These are phyloP conservation scores for Cenococcum geophilum DNA, from an alignment of 495 filamentous ascomycete genomes.

Conservation along the genomic window DNA sequence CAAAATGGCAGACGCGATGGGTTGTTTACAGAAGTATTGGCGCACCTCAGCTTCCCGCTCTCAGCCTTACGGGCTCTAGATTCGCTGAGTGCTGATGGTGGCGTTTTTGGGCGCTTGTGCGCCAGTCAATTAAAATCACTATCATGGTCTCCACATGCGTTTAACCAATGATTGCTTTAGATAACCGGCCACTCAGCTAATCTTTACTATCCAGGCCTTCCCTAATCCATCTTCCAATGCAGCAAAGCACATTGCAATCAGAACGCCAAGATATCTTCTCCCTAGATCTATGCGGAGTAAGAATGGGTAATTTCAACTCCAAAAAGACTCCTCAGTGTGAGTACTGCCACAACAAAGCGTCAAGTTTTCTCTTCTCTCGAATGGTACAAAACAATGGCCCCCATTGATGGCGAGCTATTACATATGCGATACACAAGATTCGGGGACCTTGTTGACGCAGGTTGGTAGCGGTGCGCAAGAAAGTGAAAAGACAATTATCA, in stretches of 20 bases:
- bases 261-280: background rate
- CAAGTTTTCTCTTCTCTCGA: background rate
- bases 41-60: background rate
- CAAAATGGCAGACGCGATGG: background rate
- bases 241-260: background rate
- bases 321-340: background rate
- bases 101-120: background rate
- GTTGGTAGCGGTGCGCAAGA: background rate
- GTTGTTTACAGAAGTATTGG: conserved; percentile 12
- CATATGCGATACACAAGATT: background rate
- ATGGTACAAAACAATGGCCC: background rate
- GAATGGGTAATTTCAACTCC: background rate
- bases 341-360: background rate
- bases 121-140: too few relatives aligned
- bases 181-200: background rate
- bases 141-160: background rate
- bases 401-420: background rate
- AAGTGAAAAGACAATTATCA: conserved; percentile 11
- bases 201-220: background rate
- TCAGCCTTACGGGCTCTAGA: conserved; percentile 1
- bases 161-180: background rate
- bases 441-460: background rate
- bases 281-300: background rate
- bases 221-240: background rate
- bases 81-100: background rate